These are phyloP conservation scores for Puccinia coronata DNA, from an alignment of 1,284 basidiomycete genomes.

Conservation along the genomic window DNA sequence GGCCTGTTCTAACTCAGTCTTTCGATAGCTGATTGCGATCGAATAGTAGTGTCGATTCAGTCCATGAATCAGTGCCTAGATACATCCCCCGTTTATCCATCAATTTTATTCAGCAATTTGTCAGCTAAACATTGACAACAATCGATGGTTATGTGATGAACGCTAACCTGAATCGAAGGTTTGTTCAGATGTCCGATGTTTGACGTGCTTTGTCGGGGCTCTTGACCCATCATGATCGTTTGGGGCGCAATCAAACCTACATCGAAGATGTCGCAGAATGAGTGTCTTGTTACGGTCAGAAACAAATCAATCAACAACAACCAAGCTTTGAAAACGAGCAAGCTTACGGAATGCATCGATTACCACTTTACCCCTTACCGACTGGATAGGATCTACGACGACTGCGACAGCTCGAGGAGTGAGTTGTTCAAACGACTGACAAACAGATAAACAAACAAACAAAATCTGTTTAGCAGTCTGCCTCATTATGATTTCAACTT, in stretches of 20 bases:
- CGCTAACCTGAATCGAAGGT: constrained; percentile 81
- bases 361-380: constrained; percentile 91
- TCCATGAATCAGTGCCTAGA: constrained; percentile 67
- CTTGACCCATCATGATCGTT: constrained; percentile 77
- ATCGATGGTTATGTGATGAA: constrained; percentile 20
- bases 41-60: constrained; percentile 96
- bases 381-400: constrained; percentile 98
- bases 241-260: constrained; percentile 76
- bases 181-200: constrained; percentile 99
- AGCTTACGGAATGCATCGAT: constrained; percentile 88
- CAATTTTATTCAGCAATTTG: background rate
- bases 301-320: background rate
- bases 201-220: constrained; percentile 94
- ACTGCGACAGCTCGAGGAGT: constrained; percentile 94
- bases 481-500: background rate
- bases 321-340: constrained; percentile 54
- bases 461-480: background rate
- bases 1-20: constrained; percentile 94
- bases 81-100: background rate
- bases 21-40: constrained; percentile 92
- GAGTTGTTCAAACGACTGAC: constrained; percentile 92
- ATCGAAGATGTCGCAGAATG: background rate
- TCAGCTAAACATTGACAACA: no score
- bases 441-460: no score
- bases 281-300: no score